Percentiles rank a stretch among this genome's conserved stretches.
phyloP scores from a whole-genome alignment of 495 filamentous ascomycete species.

The Daldinia bambusicola region DNA sequence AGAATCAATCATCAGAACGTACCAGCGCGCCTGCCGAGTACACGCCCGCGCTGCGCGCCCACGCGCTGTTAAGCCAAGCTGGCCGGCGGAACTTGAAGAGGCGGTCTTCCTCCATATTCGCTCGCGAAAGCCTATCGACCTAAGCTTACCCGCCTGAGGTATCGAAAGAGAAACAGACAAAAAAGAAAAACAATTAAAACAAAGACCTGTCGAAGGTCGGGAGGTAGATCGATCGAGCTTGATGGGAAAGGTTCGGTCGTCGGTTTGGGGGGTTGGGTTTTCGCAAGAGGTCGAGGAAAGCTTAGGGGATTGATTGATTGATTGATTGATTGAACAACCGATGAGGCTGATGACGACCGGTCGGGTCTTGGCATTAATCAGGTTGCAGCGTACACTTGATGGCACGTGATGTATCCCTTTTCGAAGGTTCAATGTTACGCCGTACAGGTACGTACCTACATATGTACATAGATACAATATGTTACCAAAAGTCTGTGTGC shows the following conservation, averaged over 20 bases:
- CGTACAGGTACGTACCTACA: too few species aligned
- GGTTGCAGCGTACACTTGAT: neutral
- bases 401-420: neutral
- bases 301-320: slow-evolving; percentile 7
- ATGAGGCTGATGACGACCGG: slow-evolving; percentile 37
- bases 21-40: slow-evolving; percentile 89
- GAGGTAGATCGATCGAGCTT: neutral
- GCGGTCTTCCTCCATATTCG: slow-evolving; percentile 67
- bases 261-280: too few species aligned
- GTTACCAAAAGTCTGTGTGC: too few species aligned
- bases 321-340: slow-evolving; percentile 3
- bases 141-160: neutral
- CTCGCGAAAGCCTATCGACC: neutral
- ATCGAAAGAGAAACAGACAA: neutral
- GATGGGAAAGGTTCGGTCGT: neutral
- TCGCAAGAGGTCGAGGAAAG: too few species aligned
- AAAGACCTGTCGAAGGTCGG: neutral
- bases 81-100: slow-evolving; percentile 83
- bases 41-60: slow-evolving; percentile 81
- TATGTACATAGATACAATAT: too few species aligned
- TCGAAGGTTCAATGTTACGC: neutral
- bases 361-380: neutral
- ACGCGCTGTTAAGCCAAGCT: slow-evolving; percentile 89
- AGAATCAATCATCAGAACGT: slow-evolving; percentile 47
- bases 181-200: neutral